These are phyloP conservation scores for Quercus mongolica DNA, from an alignment of 306 rosid genomes.

Conservation along the genomic window DNA sequence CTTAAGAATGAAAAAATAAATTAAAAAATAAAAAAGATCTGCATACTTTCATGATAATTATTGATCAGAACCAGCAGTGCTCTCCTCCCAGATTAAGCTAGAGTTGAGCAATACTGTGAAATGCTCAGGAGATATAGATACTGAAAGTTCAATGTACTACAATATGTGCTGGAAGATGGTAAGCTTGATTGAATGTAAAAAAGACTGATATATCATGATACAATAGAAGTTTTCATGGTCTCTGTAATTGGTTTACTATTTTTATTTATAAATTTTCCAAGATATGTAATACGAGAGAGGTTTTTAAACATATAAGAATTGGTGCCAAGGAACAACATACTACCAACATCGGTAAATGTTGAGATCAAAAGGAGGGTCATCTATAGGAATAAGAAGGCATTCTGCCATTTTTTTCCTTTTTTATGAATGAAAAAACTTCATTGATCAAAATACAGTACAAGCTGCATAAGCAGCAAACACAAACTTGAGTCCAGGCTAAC, in stretches of 20 bases:
- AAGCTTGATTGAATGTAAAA: background rate
- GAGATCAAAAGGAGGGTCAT: background rate
- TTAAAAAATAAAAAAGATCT: background rate
- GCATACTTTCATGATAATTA: background rate
- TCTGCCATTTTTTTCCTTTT: no score
- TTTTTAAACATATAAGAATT: background rate
- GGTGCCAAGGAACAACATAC: background rate
- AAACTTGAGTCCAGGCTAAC: no score
- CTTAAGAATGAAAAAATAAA: background rate
- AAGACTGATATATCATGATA: background rate
- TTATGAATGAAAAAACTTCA: constrained; percentile 57
- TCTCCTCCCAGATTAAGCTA: background rate
- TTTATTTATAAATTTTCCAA: background rate
- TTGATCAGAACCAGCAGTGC: background rate
- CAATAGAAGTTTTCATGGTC: background rate
- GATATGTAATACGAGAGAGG: background rate
- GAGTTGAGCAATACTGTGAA: background rate
- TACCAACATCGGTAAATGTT: background rate
- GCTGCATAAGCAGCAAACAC: no score
- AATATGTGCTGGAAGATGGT: background rate
- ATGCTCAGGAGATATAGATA: background rate
- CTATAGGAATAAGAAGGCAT: constrained; percentile 39
- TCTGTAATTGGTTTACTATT: background rate
- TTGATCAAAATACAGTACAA: no score
- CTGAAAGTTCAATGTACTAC: background rate